Percentiles rank a stretch among this genome's conserved stretches.
These are phyloP conservation scores for Ulota crispa DNA, from an alignment of 225 moss, liverwort and hornwort genomes.

Conservation along the genomic window DNA sequence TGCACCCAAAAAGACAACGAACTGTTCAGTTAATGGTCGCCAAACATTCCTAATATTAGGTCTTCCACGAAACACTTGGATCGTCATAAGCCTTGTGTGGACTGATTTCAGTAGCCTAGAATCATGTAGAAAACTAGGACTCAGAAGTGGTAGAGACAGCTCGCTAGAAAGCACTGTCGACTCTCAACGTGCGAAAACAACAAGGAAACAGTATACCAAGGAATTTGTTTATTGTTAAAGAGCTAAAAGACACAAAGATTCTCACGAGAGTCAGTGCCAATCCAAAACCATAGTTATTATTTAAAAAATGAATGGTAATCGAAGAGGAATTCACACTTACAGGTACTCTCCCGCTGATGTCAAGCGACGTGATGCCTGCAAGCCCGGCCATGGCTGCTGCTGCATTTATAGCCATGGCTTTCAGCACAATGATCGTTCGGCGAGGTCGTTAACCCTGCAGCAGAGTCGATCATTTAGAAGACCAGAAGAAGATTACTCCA, in stretches of 20 bases:
- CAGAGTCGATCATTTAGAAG: neutral
- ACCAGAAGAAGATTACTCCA: neutral
- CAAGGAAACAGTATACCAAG: neutral
- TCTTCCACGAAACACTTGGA: neutral
- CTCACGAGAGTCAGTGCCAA: too few relatives aligned
- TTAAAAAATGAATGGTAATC: neutral
- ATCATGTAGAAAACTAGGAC: neutral
- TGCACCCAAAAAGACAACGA: constrained; percentile 26
- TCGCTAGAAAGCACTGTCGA: neutral
- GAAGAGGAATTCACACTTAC: constrained; percentile 17
- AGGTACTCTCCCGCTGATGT: constrained; percentile 20
- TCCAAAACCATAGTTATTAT: neutral
- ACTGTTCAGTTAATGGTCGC: neutral
- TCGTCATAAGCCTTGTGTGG: neutral
- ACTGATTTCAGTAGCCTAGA: neutral
- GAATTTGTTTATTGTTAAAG: neutral
- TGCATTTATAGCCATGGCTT: constrained; percentile 38
- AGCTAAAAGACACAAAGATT: neutral
- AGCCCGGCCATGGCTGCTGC: constrained; percentile 42
- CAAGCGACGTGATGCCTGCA: constrained; percentile 22
- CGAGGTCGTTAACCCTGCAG: neutral
- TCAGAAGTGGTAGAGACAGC: neutral
- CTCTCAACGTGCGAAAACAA: neutral
- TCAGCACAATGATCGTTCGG: constrained; percentile 2
- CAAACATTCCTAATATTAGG: neutral